Conservation (phyloP, 192 early-diverging fungal genomes). For the Paraglomus occultum region DNA sequence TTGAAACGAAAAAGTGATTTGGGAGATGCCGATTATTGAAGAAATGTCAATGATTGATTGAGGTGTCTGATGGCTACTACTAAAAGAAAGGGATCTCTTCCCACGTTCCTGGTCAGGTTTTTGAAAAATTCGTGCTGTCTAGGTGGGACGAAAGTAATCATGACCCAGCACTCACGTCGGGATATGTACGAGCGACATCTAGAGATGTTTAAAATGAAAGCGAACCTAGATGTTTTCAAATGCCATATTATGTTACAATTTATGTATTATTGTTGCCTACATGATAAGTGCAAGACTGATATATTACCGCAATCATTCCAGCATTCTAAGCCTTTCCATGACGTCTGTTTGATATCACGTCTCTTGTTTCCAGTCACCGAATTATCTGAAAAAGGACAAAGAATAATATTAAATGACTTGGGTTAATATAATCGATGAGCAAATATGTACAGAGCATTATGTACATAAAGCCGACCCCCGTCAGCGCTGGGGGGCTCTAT, state of each 20-base stretch:
- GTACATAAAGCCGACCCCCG: too few species aligned
- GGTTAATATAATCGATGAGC: too few species aligned
- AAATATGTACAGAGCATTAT: too few species aligned
- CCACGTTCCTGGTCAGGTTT: neutral
- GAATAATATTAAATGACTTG: too few species aligned
- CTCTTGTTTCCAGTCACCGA: neutral
- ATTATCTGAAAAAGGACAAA: too few species aligned
- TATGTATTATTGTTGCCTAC: too few species aligned
- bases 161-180: constrained; percentile 7
- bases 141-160: neutral
- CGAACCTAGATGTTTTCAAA: constrained; percentile 7
- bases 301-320: constrained; percentile 22
- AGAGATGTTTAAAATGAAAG: neutral
- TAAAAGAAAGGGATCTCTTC: neutral
- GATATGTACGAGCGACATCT: constrained; percentile 20
- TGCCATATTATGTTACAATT: neutral
- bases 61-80: neutral
- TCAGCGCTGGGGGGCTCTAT: too few species aligned
- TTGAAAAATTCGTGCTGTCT: constrained; percentile 10
- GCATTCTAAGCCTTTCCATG: constrained; percentile 5
- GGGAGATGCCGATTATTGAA: too few species aligned
- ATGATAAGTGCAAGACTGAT: neutral
- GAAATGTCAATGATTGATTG: too few species aligned
- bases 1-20: neutral
- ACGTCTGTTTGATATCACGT: constrained; percentile 11